A percentile compares a stretch with the other conserved stretches of the same genome.
phyloP scores from a whole-genome alignment of 495 filamentous ascomycete species.

The Pyrenula massariospora region DNA sequence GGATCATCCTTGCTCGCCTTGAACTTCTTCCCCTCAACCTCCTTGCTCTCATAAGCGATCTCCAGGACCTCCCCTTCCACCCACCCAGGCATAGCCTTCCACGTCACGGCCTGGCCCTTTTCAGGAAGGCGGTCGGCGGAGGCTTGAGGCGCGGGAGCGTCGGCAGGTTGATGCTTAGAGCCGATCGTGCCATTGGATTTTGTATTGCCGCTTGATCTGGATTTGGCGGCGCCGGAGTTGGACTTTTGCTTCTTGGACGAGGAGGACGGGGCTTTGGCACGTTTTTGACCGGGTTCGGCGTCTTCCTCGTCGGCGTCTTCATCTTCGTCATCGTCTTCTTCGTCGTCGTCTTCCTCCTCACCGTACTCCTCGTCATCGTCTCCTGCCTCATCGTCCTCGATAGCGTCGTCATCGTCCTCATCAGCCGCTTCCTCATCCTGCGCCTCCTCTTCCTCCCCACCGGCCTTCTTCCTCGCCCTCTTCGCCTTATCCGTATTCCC shows the following conservation, averaged over 20 bases:
- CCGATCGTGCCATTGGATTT: constrained; percentile 8
- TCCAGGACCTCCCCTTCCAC: constrained; percentile 20
- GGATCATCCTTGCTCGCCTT: constrained; percentile 21
- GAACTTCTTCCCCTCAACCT: constrained; percentile 16
- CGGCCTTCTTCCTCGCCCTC: constrained; percentile 17
- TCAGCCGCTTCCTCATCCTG: constrained; percentile 7
- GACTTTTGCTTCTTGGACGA: constrained; percentile 17
- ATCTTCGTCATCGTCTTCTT: constrained; percentile 9
- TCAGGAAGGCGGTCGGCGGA: constrained; percentile 18
- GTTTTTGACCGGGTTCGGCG: constrained; percentile 16
- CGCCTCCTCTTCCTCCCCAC: constrained; percentile 12
- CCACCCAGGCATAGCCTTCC: constrained; percentile 19
- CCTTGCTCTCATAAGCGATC: constrained; percentile 15
- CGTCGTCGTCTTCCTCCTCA: constrained; percentile 8
- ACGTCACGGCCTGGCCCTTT: constrained; percentile 17
- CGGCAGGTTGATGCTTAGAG: constrained; percentile 9
- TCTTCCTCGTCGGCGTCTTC: constrained; percentile 9
- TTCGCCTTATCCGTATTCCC: constrained; percentile 28
- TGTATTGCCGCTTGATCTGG: too few species aligned
- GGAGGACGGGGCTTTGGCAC: constrained; percentile 2
- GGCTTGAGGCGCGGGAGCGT: constrained; percentile 13
- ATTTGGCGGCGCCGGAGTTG: neutral
- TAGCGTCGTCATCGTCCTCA: constrained; percentile 10
- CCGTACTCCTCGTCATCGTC: constrained; percentile 11
- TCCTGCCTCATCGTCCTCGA: constrained; percentile 5